Percentiles rank a stretch among this genome's conserved stretches.
phyloP scores from a whole-genome alignment of 139 green algal genomes.

The Trebouxia sp. region DNA sequence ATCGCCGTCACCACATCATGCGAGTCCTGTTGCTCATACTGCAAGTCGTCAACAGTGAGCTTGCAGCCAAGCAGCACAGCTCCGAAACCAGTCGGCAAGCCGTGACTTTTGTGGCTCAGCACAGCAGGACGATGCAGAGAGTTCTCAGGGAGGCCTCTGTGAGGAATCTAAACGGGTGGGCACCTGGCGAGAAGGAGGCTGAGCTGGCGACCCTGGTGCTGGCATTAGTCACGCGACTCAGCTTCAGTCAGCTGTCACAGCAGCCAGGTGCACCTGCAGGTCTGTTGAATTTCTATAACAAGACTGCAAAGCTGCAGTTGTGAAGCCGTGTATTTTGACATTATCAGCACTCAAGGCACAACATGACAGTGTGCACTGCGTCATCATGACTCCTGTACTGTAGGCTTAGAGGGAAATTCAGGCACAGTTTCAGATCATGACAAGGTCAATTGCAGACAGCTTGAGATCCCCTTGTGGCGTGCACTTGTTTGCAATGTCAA shows the following conservation, averaged over 20 bases:
- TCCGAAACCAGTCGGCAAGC: background rate
- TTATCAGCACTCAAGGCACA: no score
- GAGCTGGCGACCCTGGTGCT: slow-evolving; percentile 10
- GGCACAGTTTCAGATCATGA: no score
- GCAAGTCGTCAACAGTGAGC: slow-evolving; percentile 25
- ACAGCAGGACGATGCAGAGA: slow-evolving; percentile 22
- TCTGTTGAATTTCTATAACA: no score
- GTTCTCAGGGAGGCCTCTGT: slow-evolving; percentile 7
- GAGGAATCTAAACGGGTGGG: slow-evolving; percentile 9
- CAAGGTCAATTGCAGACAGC: no score
- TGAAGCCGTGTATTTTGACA: no score
- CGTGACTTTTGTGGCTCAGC: background rate
- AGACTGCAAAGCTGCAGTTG: no score
- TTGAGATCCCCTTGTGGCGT: no score
- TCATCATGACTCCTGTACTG: no score
- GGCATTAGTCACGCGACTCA: slow-evolving; percentile 17
- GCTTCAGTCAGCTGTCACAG: slow-evolving; percentile 11
- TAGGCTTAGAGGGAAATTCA: no score
- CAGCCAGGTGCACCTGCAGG: slow-evolving; percentile 11
- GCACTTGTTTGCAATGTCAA: no score
- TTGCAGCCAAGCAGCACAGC: slow-evolving; percentile 4
- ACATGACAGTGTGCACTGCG: no score
- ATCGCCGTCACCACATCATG: background rate
- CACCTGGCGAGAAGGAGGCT: slow-evolving; percentile 5
- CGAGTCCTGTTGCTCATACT: background rate